Base-by-base conservation (phyloP, 495 filamentous ascomycete species). In the Talaromyces borbonicus region DNA sequence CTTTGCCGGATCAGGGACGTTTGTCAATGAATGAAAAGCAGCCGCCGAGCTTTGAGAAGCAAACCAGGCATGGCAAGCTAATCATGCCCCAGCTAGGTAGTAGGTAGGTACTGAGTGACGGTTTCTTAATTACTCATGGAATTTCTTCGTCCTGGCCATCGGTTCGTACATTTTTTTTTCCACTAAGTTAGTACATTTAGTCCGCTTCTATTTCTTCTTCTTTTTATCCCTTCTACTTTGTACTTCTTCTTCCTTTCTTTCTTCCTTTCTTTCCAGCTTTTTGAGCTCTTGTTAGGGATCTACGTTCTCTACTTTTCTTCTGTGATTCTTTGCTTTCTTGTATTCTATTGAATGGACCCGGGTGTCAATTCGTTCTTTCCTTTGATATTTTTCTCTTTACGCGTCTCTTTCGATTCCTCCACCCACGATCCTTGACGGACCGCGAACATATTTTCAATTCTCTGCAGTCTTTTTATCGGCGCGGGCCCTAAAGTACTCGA, bases 311-410 rank as follows among this genome's bases (percentile, higher is more conserved):
- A 16, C 11, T 18, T 38, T 15, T 20, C 35, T 20, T 38, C n/a
- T n/a, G n/a, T n/a, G n/a, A n/a, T n/a, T n/a, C n/a, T 38, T 22
- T 9, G 9, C n/a, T 38, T 19, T 20, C 35, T 18, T 16, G 19
- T 38, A 20, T 20, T 38, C 35, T 20, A 38, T 38, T 38, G 35
- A 38, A 38, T 38, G 35, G 35, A 38, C 35, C 35, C 35, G 19
- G 16, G 35, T 38, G 35, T 38, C 35, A 20, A 38, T 38, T 38
- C 22, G 35, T 38, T 38, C 35, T 20, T 15, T 38, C 35, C 35
- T 23, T 38, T 29, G 19, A 5, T 20, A 11, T 19, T 22, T 20
- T 20, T 38, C 16, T 38, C 35, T 38, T 22, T 18, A 15, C 7
- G 4, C 15, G 19, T 11, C 16, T 38, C 35, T 38, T 38, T 20